Percentiles rank a stretch among this genome's conserved stretches.
Evolutionary conservation across 2,329 filamentous ascomycete genomes (phyloP).

Genomic region (Achaetomium macrosporum): DNA sequence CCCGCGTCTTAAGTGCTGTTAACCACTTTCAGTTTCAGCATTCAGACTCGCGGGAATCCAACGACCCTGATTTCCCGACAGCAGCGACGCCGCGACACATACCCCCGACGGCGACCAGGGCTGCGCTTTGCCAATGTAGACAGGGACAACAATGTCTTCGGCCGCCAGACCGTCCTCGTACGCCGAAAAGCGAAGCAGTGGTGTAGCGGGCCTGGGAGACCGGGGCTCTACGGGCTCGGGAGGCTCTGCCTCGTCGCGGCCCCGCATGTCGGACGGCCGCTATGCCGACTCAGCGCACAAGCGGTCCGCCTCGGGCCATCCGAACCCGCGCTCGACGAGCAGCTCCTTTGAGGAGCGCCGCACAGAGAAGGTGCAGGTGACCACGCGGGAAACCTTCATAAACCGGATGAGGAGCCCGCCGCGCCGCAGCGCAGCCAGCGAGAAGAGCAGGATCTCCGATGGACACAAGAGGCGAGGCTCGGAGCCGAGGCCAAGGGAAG

Average conservation of each 20-base stretch:
- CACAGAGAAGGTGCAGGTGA: slow-evolving; percentile 48
- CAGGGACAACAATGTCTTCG: slow-evolving; percentile 24
- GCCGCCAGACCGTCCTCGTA: slow-evolving; percentile 24
- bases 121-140: slow-evolving; percentile 23
- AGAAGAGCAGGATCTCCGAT: slow-evolving; percentile 34
- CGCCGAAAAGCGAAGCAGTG: slow-evolving; percentile 25
- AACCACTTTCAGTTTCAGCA: no score
- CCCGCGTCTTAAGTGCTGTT: slow-evolving; percentile 13
- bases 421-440: slow-evolving; percentile 33
- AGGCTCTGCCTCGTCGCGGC: slow-evolving; percentile 14
- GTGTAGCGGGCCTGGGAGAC: slow-evolving; percentile 17
- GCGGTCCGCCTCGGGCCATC: slow-evolving; percentile 52
- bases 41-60: no score
- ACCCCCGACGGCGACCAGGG: slow-evolving; percentile 1
- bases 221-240: slow-evolving; percentile 11
- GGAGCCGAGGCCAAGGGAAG: slow-evolving; percentile 39
- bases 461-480: slow-evolving; percentile 37
- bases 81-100: not conserved
- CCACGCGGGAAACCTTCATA: slow-evolving; percentile 59
- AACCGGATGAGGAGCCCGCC: slow-evolving; percentile 56
- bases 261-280: slow-evolving; percentile 28
- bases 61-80: not conserved
- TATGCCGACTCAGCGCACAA: slow-evolving; percentile 41
- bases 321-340: slow-evolving; percentile 39
- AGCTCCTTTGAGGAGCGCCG: slow-evolving; percentile 48